These are phyloP conservation scores for Bruguiera gymnorhiza DNA, from an alignment of 345 rosid species.

Conservation along the genomic window DNA sequence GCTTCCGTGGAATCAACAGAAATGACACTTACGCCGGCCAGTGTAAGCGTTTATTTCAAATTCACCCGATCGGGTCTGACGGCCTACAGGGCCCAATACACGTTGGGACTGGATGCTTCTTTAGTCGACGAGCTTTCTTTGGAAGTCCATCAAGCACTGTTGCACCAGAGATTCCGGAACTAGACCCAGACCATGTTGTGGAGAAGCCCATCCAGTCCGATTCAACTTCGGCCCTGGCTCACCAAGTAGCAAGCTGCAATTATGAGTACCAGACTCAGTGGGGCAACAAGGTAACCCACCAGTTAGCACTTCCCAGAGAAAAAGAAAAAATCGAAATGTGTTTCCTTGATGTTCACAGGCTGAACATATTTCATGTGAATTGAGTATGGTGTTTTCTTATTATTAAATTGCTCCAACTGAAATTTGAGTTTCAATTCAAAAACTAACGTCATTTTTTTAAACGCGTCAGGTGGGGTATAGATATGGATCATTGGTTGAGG, in stretches of 20 bases:
- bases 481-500: slow-evolving; percentile 76
- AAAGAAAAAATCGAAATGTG: too few species aligned
- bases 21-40: slow-evolving; percentile 55
- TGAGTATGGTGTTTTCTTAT: too few species aligned
- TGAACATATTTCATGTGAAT: too few species aligned
- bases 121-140: slow-evolving; percentile 49
- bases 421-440: too few species aligned
- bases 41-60: slow-evolving; percentile 31
- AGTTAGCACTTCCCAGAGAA: neutral
- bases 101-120: slow-evolving; percentile 65
- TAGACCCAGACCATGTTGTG: slow-evolving; percentile 24
- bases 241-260: slow-evolving; percentile 47
- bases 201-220: slow-evolving; percentile 26
- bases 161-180: slow-evolving; percentile 34
- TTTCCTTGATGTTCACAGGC: too few species aligned
- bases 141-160: slow-evolving; percentile 37
- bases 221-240: slow-evolving; percentile 38
- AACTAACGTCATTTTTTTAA: too few species aligned
- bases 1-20: slow-evolving; percentile 44
- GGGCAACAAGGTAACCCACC: slow-evolving; percentile 55
- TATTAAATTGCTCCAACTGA: too few species aligned
- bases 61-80: slow-evolving; percentile 48
- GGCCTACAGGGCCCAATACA: slow-evolving; percentile 48
- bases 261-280: slow-evolving; percentile 53
- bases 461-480: slow-evolving; percentile 50